A percentile compares a stretch with the other conserved stretches of the same genome.
These are phyloP conservation scores for Camellia granthamiana DNA, from an alignment of 148 eudicot species.

Conservation along the genomic window DNA sequence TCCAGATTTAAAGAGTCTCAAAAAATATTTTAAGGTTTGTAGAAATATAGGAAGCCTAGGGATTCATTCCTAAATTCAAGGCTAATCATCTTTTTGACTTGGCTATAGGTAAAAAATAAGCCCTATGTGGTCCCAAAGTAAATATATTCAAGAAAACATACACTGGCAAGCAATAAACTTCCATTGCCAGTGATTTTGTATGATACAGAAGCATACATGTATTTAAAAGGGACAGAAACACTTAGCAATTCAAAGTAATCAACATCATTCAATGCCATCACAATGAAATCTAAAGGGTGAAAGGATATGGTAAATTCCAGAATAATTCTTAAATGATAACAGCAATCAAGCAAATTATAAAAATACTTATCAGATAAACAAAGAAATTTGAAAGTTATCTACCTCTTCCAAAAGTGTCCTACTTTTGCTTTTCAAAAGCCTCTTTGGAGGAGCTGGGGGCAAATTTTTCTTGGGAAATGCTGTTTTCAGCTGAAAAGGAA, in stretches of 20 bases:
- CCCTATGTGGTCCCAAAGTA: not conserved
- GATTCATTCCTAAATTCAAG: not conserved
- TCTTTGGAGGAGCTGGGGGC: conserved; percentile 82
- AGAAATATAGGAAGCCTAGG: not conserved
- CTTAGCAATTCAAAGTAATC: not conserved
- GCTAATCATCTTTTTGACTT: not conserved
- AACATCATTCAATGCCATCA: not conserved
- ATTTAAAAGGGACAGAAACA: not conserved
- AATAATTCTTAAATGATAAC: not conserved
- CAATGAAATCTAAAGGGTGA: not conserved
- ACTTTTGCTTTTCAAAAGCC: conserved; percentile 65
- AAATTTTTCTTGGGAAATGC: conserved; percentile 61
- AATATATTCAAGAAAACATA: not conserved
- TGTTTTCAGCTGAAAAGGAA: conserved; percentile 56
- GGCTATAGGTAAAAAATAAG: not conserved
- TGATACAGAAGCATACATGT: not conserved
- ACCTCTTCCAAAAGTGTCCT: conserved; percentile 78
- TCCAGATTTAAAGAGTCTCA: not conserved
- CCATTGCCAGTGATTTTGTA: not conserved
- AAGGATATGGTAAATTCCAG: not conserved
- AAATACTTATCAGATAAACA: not conserved
- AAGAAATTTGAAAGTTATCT: conserved; percentile 8
- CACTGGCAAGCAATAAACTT: not conserved
- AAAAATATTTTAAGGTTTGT: not conserved
- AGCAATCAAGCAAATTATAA: not conserved